These are phyloP conservation scores for Rosa rugosa DNA, from an alignment of 306 rosid species.

Conservation along the genomic window DNA sequence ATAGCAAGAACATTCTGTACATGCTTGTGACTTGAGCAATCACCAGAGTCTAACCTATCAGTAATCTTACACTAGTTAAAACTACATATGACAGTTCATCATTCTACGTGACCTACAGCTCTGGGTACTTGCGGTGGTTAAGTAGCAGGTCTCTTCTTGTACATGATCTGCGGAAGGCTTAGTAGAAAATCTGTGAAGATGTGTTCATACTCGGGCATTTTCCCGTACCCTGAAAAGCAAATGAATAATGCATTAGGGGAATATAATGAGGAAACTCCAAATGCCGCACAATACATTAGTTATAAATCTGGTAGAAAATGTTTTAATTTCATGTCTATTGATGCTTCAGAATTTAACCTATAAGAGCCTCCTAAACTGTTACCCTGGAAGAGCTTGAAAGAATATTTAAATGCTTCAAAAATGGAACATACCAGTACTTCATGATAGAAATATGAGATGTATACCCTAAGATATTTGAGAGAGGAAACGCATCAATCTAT, in stretches of 20 bases:
- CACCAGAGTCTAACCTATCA: neutral
- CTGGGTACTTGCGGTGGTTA: neutral
- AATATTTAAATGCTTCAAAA: neutral
- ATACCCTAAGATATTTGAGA: neutral
- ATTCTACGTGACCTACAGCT: neutral
- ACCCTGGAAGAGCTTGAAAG: neutral
- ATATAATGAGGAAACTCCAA: neutral
- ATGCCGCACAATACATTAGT: neutral
- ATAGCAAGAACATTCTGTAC: neutral
- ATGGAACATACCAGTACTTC: neutral
- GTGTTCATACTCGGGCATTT: constrained; percentile 89
- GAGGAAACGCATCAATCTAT: neutral
- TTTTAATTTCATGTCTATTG: neutral
- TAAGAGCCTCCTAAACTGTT: neutral
- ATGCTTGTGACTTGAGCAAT: neutral
- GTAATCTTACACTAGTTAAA: neutral
- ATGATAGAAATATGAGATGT: no score
- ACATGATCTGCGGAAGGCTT: constrained; percentile 59
- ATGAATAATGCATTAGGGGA: neutral
- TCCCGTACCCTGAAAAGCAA: constrained; percentile 68
- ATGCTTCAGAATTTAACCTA: neutral
- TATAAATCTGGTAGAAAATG: neutral
- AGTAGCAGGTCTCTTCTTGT: constrained; percentile 40
- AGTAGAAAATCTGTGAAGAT: constrained; percentile 85
- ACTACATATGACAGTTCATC: constrained; percentile 3